Evolutionary conservation across 2,329 filamentous ascomycete genomes (phyloP).

Genomic region (Exophiala bonariae): DNA sequence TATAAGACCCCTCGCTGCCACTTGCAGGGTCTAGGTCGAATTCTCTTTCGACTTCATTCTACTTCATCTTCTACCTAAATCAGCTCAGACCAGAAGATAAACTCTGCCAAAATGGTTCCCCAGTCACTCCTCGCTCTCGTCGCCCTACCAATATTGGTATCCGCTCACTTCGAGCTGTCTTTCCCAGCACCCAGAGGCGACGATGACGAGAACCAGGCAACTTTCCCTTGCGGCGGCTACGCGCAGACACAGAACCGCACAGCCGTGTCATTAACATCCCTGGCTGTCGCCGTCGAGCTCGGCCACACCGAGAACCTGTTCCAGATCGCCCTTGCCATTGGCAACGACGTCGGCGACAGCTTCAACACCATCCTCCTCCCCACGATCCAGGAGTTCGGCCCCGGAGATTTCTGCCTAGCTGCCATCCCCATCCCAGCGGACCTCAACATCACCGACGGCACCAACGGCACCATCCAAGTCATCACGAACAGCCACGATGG

Average conservation of each 20-base stretch:
- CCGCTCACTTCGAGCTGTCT: constrained; percentile 57
- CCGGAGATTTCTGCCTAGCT: constrained; percentile 68
- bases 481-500: constrained; percentile 61
- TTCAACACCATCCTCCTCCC: constrained; percentile 70
- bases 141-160: constrained; percentile 15
- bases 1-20: not conserved
- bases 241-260: constrained; percentile 44
- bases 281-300: constrained; percentile 53
- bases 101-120: constrained; percentile 9
- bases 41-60: not conserved
- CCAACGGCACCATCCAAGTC: constrained; percentile 67
- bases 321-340: constrained; percentile 55
- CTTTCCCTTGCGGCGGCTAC: constrained; percentile 54
- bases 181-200: constrained; percentile 53
- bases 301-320: constrained; percentile 54
- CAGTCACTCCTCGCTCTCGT: constrained; percentile 12
- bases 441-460: constrained; percentile 56
- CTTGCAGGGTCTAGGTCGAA: not conserved
- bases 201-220: constrained; percentile 46
- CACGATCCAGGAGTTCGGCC: constrained; percentile 59
- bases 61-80: not conserved
- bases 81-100: not conserved
- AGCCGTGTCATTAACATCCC: constrained; percentile 47
- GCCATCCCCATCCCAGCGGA: constrained; percentile 41
- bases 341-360: constrained; percentile 54